phyloP scores from a whole-genome alignment of 2,329 filamentous ascomycete species.

The Penicillium janthinellum region DNA sequence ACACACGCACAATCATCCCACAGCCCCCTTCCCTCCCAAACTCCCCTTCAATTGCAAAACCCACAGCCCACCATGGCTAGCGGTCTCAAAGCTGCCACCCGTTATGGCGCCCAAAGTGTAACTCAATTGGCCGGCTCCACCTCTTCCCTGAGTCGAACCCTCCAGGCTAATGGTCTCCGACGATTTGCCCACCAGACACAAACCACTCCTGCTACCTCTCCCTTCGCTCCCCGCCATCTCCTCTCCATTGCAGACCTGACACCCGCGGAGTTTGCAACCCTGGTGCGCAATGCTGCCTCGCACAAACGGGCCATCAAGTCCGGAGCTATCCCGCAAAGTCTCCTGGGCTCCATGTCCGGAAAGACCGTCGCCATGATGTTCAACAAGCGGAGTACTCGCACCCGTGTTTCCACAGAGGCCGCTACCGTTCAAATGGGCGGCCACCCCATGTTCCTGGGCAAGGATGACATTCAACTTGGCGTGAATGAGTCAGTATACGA shows the following conservation, averaged over 20 bases:
- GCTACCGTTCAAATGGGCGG: constrained; percentile 87
- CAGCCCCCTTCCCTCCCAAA: background rate
- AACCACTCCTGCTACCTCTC: constrained; percentile 51
- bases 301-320: constrained; percentile 79
- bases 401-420: constrained; percentile 88
- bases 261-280: constrained; percentile 73
- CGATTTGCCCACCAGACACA: constrained; percentile 38
- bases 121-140: constrained; percentile 31
- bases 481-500: constrained; percentile 94
- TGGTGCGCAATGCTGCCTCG: constrained; percentile 78
- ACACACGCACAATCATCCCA: background rate
- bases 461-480: constrained; percentile 93
- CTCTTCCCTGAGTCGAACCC: constrained; percentile 28
- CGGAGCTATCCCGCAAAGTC: constrained; percentile 59
- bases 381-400: constrained; percentile 92
- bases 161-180: constrained; percentile 35
- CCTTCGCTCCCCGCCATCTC: constrained; percentile 75
- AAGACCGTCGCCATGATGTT: constrained; percentile 95
- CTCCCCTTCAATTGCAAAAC: background rate
- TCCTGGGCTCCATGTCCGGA: constrained; percentile 67
- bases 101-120: constrained; percentile 31
- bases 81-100: constrained; percentile 32
- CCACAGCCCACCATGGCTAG: constrained; percentile 29
- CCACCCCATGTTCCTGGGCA: constrained; percentile 94
- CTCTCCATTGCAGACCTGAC: constrained; percentile 88